Evolutionary conservation across 2,329 filamentous ascomycete genomes (phyloP).

Genomic region (Neonectria punicea): DNA sequence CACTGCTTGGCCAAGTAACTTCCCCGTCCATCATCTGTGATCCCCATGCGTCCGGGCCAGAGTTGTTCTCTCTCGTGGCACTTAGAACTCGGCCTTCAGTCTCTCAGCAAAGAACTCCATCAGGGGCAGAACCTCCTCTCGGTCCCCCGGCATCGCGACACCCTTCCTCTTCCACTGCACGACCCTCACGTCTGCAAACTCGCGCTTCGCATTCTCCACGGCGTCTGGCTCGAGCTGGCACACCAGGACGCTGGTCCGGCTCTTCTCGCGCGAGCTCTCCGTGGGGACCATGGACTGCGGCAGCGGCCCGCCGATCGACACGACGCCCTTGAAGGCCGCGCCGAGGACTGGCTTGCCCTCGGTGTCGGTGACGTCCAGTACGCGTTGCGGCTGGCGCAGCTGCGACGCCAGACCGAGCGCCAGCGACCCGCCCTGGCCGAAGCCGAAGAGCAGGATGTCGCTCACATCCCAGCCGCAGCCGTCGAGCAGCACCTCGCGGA

Average conservation of each 20-base stretch:
- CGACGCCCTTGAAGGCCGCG: conserved; percentile 62
- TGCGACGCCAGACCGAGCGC: conserved; percentile 66
- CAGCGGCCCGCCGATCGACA: conserved; percentile 71
- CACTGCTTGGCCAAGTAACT: neutral
- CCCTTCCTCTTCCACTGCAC: conserved; percentile 76
- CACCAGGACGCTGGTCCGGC: conserved; percentile 71
- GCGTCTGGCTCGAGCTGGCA: conserved; percentile 70
- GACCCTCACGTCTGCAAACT: conserved; percentile 74
- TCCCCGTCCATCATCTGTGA: neutral
- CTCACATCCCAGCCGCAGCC: conserved; percentile 68
- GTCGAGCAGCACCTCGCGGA: conserved; percentile 61
- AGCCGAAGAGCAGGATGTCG: conserved; percentile 73
- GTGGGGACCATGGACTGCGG: conserved; percentile 62
- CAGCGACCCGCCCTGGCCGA: conserved; percentile 73
- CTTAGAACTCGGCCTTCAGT: conserved; percentile 52
- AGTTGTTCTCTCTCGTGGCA: neutral
- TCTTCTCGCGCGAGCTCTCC: conserved; percentile 61
- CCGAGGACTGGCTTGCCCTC: conserved; percentile 19
- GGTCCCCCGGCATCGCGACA: conserved; percentile 83
- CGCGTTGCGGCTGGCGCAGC: conserved; percentile 48
- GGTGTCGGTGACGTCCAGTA: conserved; percentile 48
- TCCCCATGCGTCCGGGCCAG: neutral
- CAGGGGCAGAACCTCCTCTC: conserved; percentile 88
- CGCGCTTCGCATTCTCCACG: conserved; percentile 69
- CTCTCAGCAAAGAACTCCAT: conserved; percentile 85